Conservation (phyloP, 2,329 filamentous ascomycete genomes). For the Apiospora sp. region DNA sequence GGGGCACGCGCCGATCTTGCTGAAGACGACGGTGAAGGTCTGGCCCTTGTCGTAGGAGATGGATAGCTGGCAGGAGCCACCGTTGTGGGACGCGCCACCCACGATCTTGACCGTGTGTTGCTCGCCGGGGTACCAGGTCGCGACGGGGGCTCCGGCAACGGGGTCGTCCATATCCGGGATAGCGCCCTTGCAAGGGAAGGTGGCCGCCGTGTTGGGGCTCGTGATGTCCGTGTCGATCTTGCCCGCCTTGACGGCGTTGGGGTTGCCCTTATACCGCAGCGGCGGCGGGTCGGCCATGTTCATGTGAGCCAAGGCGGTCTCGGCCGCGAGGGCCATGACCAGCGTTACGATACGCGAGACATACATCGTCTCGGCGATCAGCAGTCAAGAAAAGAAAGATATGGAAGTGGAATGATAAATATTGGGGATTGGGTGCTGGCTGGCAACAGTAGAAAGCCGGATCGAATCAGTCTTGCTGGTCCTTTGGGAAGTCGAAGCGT, state of each 20-base stretch:
- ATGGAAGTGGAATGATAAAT: background rate
- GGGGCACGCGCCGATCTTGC: slow-evolving; percentile 48
- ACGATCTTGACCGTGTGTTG: slow-evolving; percentile 68
- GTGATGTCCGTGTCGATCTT: slow-evolving; percentile 77
- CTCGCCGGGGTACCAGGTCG: slow-evolving; percentile 67
- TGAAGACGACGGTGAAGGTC: slow-evolving; percentile 69
- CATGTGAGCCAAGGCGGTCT: slow-evolving; percentile 54
- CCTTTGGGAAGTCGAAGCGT: background rate
- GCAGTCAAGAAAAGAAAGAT: background rate
- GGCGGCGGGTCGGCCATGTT: slow-evolving; percentile 62
- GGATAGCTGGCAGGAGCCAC: slow-evolving; percentile 79
- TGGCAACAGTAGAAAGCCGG: background rate
- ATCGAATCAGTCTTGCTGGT: background rate
- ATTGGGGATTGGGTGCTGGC: background rate
- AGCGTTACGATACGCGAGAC: slow-evolving; percentile 1
- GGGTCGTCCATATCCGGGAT: slow-evolving; percentile 55
- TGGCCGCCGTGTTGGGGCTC: slow-evolving; percentile 66
- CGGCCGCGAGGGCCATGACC: slow-evolving; percentile 53
- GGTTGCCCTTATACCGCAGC: slow-evolving; percentile 61
- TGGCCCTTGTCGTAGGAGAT: slow-evolving; percentile 76
- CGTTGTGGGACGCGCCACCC: slow-evolving; percentile 71
- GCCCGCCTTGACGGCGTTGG: slow-evolving; percentile 54
- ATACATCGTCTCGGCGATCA: background rate
- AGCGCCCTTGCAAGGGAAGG: slow-evolving; percentile 81
- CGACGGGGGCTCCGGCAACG: slow-evolving; percentile 51